Conservation (phyloP, 495 filamentous ascomycete species). For the Lophium mytilinum region DNA sequence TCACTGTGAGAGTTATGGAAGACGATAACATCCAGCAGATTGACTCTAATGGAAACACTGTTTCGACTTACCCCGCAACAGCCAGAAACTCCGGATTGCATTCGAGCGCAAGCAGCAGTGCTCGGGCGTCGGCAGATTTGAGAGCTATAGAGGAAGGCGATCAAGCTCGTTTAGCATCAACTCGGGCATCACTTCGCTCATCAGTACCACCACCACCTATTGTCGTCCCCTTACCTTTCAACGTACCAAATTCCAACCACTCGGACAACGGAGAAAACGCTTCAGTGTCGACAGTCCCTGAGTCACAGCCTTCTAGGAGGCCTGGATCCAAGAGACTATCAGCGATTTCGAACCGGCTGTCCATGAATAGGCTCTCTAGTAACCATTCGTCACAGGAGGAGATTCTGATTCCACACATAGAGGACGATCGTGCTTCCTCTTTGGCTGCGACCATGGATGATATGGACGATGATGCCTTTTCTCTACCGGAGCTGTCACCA, state of each 20-base stretch:
- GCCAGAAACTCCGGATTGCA: neutral
- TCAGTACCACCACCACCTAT: conserved; percentile 22
- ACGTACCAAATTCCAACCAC: conserved; percentile 38
- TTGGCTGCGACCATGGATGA: conserved; percentile 33
- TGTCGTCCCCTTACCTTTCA: conserved; percentile 50
- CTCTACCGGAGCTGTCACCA: conserved; percentile 15
- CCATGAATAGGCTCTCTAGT: conserved; percentile 31
- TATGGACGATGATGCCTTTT: conserved; percentile 18
- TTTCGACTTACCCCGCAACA: neutral
- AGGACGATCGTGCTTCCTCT: conserved; percentile 33
- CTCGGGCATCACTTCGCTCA: conserved; percentile 7
- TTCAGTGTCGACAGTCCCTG: conserved; percentile 56
- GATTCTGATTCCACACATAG: conserved; percentile 35
- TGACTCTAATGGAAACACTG: conserved; percentile 14
- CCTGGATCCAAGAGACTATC: conserved; percentile 41
- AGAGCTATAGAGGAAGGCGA: neutral
- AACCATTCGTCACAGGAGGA: conserved; percentile 35
- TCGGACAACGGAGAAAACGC: conserved; percentile 43
- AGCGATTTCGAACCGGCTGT: conserved; percentile 40
- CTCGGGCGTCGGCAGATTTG: conserved; percentile 11
- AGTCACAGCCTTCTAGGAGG: conserved; percentile 30
- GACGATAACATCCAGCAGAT: conserved; percentile 25
- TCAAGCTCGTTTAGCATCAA: neutral
- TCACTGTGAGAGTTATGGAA: conserved; percentile 15
- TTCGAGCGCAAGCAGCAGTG: conserved; percentile 1